Evolutionary conservation across 2,329 filamentous ascomycete genomes (phyloP).

Genomic region (Ilyonectria sp.): DNA sequence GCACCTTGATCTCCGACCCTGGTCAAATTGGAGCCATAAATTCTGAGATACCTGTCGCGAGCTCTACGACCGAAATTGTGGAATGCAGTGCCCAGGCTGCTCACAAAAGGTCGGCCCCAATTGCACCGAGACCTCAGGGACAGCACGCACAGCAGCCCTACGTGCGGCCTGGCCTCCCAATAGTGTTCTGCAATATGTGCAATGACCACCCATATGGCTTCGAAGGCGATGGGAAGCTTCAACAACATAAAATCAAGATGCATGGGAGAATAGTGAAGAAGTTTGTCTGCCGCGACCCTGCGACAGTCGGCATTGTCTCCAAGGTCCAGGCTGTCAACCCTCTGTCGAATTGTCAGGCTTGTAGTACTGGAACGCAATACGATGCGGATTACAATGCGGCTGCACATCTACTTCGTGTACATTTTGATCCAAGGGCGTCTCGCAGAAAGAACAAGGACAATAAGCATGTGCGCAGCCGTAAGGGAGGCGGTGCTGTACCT

Average conservation of each 20-base stretch:
- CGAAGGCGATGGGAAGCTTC: conserved; percentile 87
- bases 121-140: too few relatives aligned
- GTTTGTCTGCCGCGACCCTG: conserved; percentile 72
- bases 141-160: too few relatives aligned
- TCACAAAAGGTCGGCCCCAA: too few relatives aligned
- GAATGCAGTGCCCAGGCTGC: too few relatives aligned
- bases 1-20: conserved; percentile 51
- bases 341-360: conserved; percentile 87
- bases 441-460: conserved; percentile 61
- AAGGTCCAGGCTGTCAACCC: conserved; percentile 71
- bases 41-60: neutral
- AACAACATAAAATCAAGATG: conserved; percentile 75
- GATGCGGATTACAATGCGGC: conserved; percentile 96
- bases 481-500: conserved; percentile 48
- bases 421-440: conserved; percentile 80
- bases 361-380: conserved; percentile 83
- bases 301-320: conserved; percentile 54
- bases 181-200: neutral
- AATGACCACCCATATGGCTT: conserved; percentile 53
- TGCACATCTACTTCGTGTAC: conserved; percentile 87
- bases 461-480: conserved; percentile 64
- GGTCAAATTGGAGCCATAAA: conserved; percentile 57
- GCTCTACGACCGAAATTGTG: too few relatives aligned
- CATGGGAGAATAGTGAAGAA: conserved; percentile 73
- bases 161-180: too few relatives aligned